Conservation (phyloP, 768 basidiomycete genomes). For the Amanita rubescens region DNA sequence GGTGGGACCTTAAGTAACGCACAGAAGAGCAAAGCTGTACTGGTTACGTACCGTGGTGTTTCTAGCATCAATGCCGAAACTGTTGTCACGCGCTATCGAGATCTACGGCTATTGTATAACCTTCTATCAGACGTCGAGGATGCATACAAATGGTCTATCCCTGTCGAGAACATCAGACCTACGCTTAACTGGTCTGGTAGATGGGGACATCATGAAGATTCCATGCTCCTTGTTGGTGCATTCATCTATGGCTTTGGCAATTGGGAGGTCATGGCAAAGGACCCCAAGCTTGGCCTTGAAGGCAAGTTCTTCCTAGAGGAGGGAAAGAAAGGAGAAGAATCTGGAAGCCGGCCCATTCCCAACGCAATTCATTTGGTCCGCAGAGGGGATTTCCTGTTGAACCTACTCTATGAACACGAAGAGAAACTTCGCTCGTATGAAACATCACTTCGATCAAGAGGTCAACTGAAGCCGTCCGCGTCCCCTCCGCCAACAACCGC, state of each 20-base stretch:
- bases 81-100: slow-evolving; percentile 80
- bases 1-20: slow-evolving; percentile 89
- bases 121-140: slow-evolving; percentile 70
- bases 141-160: slow-evolving; percentile 77
- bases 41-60: slow-evolving; percentile 85
- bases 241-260: slow-evolving; percentile 92
- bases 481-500: slow-evolving; percentile 70
- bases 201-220: slow-evolving; percentile 89
- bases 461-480: slow-evolving; percentile 60
- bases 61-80: slow-evolving; percentile 97
- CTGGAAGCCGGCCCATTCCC: slow-evolving; percentile 81
- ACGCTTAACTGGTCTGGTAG: slow-evolving; percentile 96
- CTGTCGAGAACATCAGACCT: slow-evolving; percentile 88
- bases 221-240: slow-evolving; percentile 91
- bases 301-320: slow-evolving; percentile 99
- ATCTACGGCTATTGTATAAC: slow-evolving; percentile 81
- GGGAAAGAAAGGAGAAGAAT: slow-evolving; percentile 88
- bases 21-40: slow-evolving; percentile 94
- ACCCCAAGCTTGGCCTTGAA: slow-evolving; percentile 70
- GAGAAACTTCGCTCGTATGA: slow-evolving; percentile 89
- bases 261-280: slow-evolving; percentile 95
- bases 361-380: slow-evolving; percentile 98
- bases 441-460: slow-evolving; percentile 65
- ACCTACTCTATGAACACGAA: slow-evolving; percentile 78
- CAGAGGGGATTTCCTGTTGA: slow-evolving; percentile 88